Conservation (phyloP, 768 basidiomycete species). For the Lactarius psammicola region DNA sequence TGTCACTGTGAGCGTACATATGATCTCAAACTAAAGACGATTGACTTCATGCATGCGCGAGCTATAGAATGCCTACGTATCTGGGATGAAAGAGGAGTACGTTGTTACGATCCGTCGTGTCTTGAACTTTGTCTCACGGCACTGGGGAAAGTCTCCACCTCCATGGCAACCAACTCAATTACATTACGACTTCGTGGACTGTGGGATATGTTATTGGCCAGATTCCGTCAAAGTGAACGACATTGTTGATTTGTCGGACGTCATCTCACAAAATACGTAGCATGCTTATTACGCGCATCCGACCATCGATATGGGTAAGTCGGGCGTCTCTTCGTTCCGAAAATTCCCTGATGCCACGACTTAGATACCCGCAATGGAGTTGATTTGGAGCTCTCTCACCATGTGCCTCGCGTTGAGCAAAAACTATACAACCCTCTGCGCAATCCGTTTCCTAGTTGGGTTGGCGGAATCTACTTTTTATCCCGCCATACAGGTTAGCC, state of each 20-base stretch:
- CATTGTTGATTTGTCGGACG: not conserved
- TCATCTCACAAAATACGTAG: conserved; percentile 25
- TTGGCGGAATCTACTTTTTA: conserved; percentile 43
- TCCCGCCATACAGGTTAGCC: conserved; percentile 37
- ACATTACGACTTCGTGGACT: conserved; percentile 44
- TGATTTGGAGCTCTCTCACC: conserved; percentile 40
- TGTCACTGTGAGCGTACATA: conserved; percentile 37
- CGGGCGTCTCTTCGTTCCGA: too few relatives aligned
- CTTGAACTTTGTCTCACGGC: not conserved
- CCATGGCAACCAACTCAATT: conserved; percentile 40
- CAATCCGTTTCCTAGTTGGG: conserved; percentile 40
- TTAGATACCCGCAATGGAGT: conserved; percentile 43
- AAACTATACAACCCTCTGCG: conserved; percentile 36
- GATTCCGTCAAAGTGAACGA: conserved; percentile 33
- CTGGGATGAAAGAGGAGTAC: conserved; percentile 42
- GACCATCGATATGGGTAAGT: conserved; percentile 31
- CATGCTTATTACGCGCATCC: conserved; percentile 39
- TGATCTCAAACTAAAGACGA: not conserved
- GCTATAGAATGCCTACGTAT: conserved; percentile 41
- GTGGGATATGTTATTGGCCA: conserved; percentile 42
- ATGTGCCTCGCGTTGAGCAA: conserved; percentile 38
- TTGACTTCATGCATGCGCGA: not conserved
- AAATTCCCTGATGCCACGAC: conserved; percentile 21
- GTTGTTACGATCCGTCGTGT: conserved; percentile 20
- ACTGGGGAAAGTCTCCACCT: conserved; percentile 5